phyloP scores from a whole-genome alignment of 208 protist species.

The Leishmania martiniquensis region DNA sequence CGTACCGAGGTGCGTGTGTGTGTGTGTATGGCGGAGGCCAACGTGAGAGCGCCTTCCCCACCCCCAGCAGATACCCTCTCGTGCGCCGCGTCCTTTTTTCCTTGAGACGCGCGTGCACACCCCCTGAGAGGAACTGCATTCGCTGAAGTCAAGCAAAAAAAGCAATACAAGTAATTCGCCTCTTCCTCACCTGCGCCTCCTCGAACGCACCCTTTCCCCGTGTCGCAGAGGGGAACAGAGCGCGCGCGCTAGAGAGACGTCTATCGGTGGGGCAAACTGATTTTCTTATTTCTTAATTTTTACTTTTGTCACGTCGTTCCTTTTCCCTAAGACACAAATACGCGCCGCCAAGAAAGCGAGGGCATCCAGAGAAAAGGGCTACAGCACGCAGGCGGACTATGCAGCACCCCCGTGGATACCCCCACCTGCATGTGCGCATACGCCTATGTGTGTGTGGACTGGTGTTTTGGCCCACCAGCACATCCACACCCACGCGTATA shows the following conservation, averaged over 20 bases:
- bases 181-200: neutral
- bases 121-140: neutral
- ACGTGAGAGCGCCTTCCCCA: neutral
- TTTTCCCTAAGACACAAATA: neutral
- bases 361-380: too few species aligned
- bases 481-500: neutral
- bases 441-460: neutral
- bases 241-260: neutral
- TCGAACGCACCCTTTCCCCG: neutral
- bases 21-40: neutral
- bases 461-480: neutral
- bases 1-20: neutral
- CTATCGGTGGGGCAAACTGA: neutral
- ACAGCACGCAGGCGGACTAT: too few species aligned
- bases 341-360: too few species aligned
- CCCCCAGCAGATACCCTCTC: neutral
- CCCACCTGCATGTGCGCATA: neutral
- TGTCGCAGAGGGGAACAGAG: neutral
- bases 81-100: neutral
- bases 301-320: neutral
- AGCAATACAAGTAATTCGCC: slow-evolving; percentile 23
- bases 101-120: too few species aligned
- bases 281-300: slow-evolving; percentile 2
- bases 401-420: too few species aligned
- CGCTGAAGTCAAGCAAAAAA: slow-evolving; percentile 9